These are phyloP conservation scores for Baudoinia panamericana DNA, from an alignment of 495 filamentous ascomycete genomes.

Conservation along the genomic window DNA sequence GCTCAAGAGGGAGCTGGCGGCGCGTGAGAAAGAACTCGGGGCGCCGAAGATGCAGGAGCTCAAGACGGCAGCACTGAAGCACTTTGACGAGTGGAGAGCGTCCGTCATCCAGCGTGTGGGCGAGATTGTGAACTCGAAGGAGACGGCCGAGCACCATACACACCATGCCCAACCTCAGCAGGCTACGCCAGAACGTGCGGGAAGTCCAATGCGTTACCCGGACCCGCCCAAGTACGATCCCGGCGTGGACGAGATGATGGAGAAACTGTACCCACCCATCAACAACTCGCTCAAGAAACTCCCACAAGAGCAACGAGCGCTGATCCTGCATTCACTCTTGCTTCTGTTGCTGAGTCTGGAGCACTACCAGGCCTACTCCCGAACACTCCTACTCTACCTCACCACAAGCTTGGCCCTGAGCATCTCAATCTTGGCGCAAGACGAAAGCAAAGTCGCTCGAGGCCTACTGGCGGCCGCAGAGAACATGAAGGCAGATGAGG, in stretches of 20 bases:
- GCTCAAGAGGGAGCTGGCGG: constrained; percentile 18
- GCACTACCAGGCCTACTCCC: constrained; percentile 30
- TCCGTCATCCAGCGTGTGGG: constrained; percentile 48
- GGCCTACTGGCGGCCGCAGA: constrained; percentile 61
- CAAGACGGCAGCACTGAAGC: constrained; percentile 35
- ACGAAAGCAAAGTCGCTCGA: constrained; percentile 42
- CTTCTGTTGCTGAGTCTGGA: constrained; percentile 30
- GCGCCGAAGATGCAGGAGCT: constrained; percentile 24
- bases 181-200: constrained; percentile 1
- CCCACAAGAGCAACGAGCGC: constrained; percentile 23
- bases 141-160: constrained; percentile 27
- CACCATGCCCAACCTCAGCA: constrained; percentile 12
- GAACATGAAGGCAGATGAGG: constrained; percentile 53
- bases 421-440: constrained; percentile 23
- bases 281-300: constrained; percentile 21
- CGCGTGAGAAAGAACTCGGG: constrained; percentile 26
- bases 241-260: constrained; percentile 19
- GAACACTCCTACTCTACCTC: constrained; percentile 29
- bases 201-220: constrained; percentile 5
- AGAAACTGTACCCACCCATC: constrained; percentile 26
- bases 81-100: constrained; percentile 54
- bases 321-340: constrained; percentile 29
- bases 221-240: constrained; percentile 19
- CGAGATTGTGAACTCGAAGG: constrained; percentile 48
- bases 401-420: constrained; percentile 24